Percentiles rank a stretch among this genome's conserved stretches.
These are phyloP conservation scores for Rugonectria rugulosa DNA, from an alignment of 2,329 filamentous ascomycete species.

Conservation along the genomic window DNA sequence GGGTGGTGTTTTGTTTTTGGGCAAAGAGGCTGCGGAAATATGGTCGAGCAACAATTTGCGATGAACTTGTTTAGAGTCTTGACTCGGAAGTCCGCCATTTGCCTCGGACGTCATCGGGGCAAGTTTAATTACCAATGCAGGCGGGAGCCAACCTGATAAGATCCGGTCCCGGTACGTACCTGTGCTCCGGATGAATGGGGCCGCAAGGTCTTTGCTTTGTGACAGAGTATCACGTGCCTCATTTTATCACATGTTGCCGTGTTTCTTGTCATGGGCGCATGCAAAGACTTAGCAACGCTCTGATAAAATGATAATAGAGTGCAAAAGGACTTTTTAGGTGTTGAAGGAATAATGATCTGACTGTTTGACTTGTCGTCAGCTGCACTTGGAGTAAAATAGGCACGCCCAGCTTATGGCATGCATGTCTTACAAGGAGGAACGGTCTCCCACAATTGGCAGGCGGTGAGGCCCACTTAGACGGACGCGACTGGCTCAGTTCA, in stretches of 20 bases:
- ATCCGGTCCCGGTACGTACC: conserved; percentile 2
- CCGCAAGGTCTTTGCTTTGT: no score
- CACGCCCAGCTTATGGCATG: not conserved
- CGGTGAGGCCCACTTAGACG: conserved; percentile 37
- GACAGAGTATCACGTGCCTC: conserved; percentile 12
- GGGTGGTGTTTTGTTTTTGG: not conserved
- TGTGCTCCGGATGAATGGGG: no score
- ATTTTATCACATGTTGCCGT: not conserved
- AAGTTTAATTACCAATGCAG: conserved; percentile 10
- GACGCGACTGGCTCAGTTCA: conserved; percentile 32
- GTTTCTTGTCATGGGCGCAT: not conserved
- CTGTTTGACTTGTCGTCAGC: not conserved
- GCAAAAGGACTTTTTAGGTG: no score
- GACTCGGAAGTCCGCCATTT: conserved; percentile 38
- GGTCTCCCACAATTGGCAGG: conserved; percentile 17
- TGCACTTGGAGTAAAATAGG: not conserved
- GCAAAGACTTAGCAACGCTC: not conserved
- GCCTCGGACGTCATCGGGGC: conserved; percentile 45
- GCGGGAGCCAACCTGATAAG: not conserved
- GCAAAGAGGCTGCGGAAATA: conserved; percentile 11
- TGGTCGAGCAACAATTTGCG: conserved; percentile 14
- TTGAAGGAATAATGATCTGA: not conserved
- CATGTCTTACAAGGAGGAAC: not conserved
- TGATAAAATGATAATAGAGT: not conserved
- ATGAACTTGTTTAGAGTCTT: conserved; percentile 33